Conservation (phyloP, 495 filamentous ascomycete species). For the Pyrenopolyporus hunteri region DNA sequence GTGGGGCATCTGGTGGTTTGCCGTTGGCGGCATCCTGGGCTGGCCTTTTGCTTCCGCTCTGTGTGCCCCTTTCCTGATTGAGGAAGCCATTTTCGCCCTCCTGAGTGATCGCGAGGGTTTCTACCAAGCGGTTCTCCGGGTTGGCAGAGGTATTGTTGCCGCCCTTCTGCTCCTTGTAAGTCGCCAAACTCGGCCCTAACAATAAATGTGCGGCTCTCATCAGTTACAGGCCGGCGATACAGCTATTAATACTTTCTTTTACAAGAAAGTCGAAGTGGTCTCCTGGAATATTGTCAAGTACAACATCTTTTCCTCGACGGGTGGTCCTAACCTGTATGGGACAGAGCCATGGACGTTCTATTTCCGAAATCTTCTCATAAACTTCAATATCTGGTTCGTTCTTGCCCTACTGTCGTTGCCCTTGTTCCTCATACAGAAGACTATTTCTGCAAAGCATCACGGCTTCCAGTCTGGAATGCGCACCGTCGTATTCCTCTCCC, state of each 20-base stretch:
- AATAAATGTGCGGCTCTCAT: slow-evolving; percentile 1
- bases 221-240: slow-evolving; percentile 53
- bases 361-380: slow-evolving; percentile 85
- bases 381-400: slow-evolving; percentile 94
- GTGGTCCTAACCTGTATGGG: slow-evolving; percentile 92
- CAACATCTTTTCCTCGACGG: slow-evolving; percentile 83
- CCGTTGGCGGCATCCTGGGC: slow-evolving; percentile 83
- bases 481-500: slow-evolving; percentile 74
- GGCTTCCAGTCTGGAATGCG: slow-evolving; percentile 62
- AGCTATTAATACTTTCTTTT: slow-evolving; percentile 78
- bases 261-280: slow-evolving; percentile 75
- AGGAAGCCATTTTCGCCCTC: slow-evolving; percentile 71
- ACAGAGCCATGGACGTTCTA: slow-evolving; percentile 99
- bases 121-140: slow-evolving; percentile 59
- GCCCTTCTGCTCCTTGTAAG: slow-evolving; percentile 74
- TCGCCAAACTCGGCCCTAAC: slow-evolving; percentile 6
- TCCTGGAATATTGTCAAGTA: slow-evolving; percentile 94
- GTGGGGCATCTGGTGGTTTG: slow-evolving; percentile 89
- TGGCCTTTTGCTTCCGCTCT: slow-evolving; percentile 94
- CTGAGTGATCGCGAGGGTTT: slow-evolving; percentile 63
- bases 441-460: slow-evolving; percentile 48
- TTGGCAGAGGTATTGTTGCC: slow-evolving; percentile 70
- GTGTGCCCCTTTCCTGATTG: slow-evolving; percentile 78
- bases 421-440: slow-evolving; percentile 57
- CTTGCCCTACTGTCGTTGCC: slow-evolving; percentile 79